Evolutionary conservation across 2,329 filamentous ascomycete genomes (phyloP).

Genomic region (Colletotrichum cordylinicola): DNA sequence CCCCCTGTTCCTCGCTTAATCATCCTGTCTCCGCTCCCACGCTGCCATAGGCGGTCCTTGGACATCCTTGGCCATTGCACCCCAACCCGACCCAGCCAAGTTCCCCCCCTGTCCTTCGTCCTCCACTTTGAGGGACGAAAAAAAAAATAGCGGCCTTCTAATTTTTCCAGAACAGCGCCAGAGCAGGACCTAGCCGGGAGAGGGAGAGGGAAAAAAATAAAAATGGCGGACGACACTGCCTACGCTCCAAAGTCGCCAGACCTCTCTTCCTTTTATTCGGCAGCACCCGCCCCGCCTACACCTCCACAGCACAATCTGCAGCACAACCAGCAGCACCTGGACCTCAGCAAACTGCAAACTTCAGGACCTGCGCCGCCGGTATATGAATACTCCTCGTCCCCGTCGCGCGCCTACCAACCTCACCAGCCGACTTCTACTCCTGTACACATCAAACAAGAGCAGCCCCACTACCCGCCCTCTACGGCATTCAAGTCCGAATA

Average conservation of each 20-base stretch:
- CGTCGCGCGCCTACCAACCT: constrained; percentile 18
- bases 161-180: constrained; percentile 14
- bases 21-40: constrained; percentile 3
- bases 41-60: background rate
- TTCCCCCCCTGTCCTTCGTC: constrained; percentile 3
- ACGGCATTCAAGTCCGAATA: constrained; percentile 21
- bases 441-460: constrained; percentile 23
- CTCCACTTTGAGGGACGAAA: background rate
- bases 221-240: constrained; percentile 54
- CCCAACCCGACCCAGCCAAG: background rate
- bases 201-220: constrained; percentile 4
- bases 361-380: constrained; percentile 10
- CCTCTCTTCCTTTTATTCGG: constrained; percentile 60
- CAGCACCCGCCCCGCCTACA: constrained; percentile 32
- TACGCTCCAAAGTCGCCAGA: constrained; percentile 66
- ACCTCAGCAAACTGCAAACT: constrained; percentile 16
- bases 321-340: constrained; percentile 26
- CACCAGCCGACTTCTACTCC: constrained; percentile 20
- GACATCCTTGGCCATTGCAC: background rate
- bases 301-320: constrained; percentile 31
- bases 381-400: constrained; percentile 23
- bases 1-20: constrained; percentile 18
- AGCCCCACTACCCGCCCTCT: constrained; percentile 22
- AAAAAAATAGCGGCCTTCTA: constrained; percentile 9
- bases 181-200: background rate